phyloP scores from a whole-genome alignment of 306 rosid genomes.

The Glycine soja region DNA sequence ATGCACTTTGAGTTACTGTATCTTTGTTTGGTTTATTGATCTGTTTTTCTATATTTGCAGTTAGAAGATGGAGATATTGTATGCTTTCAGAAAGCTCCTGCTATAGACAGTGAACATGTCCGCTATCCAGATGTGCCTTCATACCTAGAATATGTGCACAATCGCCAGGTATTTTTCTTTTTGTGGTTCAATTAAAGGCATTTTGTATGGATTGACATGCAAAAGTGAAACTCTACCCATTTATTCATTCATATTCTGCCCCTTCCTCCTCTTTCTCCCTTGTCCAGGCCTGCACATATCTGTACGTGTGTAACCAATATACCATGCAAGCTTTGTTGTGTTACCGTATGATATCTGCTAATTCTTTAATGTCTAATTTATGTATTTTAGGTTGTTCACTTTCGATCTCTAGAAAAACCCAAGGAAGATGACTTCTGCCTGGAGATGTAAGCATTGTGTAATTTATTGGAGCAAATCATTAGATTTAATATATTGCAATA shows the following conservation, averaged over 20 bases:
- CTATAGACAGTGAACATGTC: constrained; percentile 56
- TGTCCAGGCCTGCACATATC: constrained; percentile 12
- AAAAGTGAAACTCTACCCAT: neutral
- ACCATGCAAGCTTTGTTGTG: constrained; percentile 1
- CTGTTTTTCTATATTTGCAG: constrained; percentile 54
- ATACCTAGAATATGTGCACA: constrained; percentile 90
- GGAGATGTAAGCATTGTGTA: constrained; percentile 69
- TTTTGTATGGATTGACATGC: constrained; percentile 16
- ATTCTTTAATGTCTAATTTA: constrained; percentile 27
- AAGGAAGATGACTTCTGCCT: constrained; percentile 89
- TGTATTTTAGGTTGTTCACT: constrained; percentile 83
- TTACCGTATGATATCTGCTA: constrained; percentile 30
- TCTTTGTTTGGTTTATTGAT: constrained; percentile 20
- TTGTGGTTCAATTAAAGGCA: constrained; percentile 1
- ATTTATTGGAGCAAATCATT: constrained; percentile 41
- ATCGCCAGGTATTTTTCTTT: constrained; percentile 76
- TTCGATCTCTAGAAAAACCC: constrained; percentile 83
- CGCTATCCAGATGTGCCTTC: constrained; percentile 96
- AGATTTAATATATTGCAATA: constrained; percentile 25
- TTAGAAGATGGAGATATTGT: constrained; percentile 96
- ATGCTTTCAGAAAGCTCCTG: constrained; percentile 81
- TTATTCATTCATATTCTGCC: constrained; percentile 1
- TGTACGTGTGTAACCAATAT: neutral
- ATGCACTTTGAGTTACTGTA: constrained; percentile 16
- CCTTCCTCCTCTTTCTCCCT: neutral